Base-by-base conservation (phyloP, 148 eudicot species). In the Camellia japonica region DNA sequence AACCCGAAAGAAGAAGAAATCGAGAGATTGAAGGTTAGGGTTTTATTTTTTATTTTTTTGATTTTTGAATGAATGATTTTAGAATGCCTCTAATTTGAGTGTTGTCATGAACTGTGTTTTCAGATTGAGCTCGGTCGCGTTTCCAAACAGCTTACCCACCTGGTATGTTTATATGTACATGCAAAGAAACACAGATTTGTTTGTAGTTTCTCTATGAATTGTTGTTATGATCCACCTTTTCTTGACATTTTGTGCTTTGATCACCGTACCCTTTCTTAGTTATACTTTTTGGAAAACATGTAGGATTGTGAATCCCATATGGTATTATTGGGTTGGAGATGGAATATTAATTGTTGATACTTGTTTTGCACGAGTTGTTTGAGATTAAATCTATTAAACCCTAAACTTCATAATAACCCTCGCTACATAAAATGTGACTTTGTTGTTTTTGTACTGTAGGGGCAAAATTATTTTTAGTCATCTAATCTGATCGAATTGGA, bases 101-200 rank as follows among this genome's bases (percentile, higher is more conserved):
- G 60, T 70, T 14, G 15, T 43, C n/a, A n/a, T 52, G 63, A 54
- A 63, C 44, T 71, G 51, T 74, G 73, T 63, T 89, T 89, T 82
- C 91, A 94, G 98, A 87, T 79, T 59, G 98, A 93, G 83, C 84
- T 93, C 12, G 83, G 81, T 49, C 82, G 85, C 6, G 90, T 80
- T 55, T 84, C 93, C 63, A 90, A 90, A 88, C 85, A 89, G 88
- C 90, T 87, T 15, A 80, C 70, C 41, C 79, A 76, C 44, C 81
- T 89, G 90, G 97, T 93, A 85, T 56, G 88, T 78, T 46, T 71
- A 16, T 80, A 19, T 16, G 15, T 47, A 4, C 12, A 23, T 20
- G 16, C 14, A 30, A n/a, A 5, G 7, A 12, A 41, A 6, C 3
- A 20, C 4, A 18, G 0, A 16, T 59, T 20, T 75, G n/a, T 15